These are phyloP conservation scores for Lasiodiplodia citricola DNA, from an alignment of 2,329 filamentous ascomycete genomes.

Conservation along the genomic window DNA sequence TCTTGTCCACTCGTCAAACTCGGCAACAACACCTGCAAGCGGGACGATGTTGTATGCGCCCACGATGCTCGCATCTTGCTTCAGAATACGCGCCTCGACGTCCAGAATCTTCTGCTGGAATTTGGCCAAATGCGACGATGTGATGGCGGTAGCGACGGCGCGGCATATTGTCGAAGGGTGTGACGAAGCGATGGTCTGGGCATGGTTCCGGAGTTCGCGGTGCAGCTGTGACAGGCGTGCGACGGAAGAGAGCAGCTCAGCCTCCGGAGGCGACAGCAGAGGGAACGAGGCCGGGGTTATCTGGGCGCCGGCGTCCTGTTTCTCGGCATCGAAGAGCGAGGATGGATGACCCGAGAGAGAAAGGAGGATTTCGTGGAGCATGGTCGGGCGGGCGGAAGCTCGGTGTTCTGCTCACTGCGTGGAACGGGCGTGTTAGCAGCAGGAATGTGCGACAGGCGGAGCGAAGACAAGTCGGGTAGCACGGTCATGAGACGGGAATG, in stretches of 20 bases:
- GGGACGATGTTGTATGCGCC: constrained; percentile 94
- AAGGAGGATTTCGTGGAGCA: constrained; percentile 99
- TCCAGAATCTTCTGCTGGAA: constrained; percentile 86
- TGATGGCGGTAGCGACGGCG: constrained; percentile 80
- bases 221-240: constrained; percentile 81
- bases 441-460: constrained; percentile 26
- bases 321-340: constrained; percentile 72
- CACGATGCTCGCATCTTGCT: constrained; percentile 77
- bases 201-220: constrained; percentile 70
- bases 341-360: constrained; percentile 94
- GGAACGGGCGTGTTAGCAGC: constrained; percentile 4
- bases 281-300: constrained; percentile 40
- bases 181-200: constrained; percentile 68
- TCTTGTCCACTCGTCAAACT: constrained; percentile 87
- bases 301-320: constrained; percentile 28
- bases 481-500: not conserved
- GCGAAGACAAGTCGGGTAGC: constrained; percentile 25
- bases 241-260: constrained; percentile 77
- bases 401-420: constrained; percentile 27
- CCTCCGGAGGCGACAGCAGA: constrained; percentile 76
- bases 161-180: constrained; percentile 86
- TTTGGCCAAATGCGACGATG: constrained; percentile 72
- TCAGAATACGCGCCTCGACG: constrained; percentile 79
- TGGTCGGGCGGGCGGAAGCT: constrained; percentile 46
- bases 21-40: constrained; percentile 78